phyloP scores from a whole-genome alignment of 2,329 filamentous ascomycete species.

The Aschersonia sp. region DNA sequence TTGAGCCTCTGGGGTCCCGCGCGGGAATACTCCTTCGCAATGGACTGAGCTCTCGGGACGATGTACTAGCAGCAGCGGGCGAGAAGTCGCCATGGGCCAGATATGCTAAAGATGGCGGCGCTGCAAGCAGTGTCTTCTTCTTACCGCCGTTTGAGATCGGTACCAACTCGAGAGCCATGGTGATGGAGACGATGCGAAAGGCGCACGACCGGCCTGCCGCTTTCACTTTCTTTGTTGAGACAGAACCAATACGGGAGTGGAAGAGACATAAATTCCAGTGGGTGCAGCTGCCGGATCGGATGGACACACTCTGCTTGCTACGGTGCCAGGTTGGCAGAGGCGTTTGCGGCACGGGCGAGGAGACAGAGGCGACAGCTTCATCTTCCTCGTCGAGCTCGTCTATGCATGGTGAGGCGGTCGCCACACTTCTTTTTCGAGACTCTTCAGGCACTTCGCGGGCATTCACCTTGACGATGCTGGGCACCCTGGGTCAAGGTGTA shows the following conservation, averaged over 20 bases:
- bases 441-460: neutral
- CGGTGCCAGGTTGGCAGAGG: neutral
- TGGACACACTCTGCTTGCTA: neutral
- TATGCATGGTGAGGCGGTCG: neutral
- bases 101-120: neutral
- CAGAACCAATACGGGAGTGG: neutral
- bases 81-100: neutral
- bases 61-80: neutral
- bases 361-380: neutral
- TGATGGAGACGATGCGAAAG: conserved; percentile 1
- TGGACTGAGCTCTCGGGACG: neutral
- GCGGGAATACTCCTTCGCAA: neutral
- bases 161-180: conserved; percentile 1
- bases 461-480: neutral
- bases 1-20: conserved; percentile 1
- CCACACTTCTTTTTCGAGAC: neutral
- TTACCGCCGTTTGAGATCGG: neutral
- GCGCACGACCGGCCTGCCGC: neutral
- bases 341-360: neutral
- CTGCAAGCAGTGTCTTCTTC: conserved; percentile 1
- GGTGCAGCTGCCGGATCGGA: neutral
- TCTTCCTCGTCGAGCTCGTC: neutral
- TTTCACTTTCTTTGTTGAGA: conserved; percentile 1
- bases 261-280: conserved; percentile 1
- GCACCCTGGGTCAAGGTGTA: neutral